Evolutionary conservation across 2,329 filamentous ascomycete species (phyloP), one percentile per base, ranked within the genome.

Genomic region (Alternaria atra): DNA sequence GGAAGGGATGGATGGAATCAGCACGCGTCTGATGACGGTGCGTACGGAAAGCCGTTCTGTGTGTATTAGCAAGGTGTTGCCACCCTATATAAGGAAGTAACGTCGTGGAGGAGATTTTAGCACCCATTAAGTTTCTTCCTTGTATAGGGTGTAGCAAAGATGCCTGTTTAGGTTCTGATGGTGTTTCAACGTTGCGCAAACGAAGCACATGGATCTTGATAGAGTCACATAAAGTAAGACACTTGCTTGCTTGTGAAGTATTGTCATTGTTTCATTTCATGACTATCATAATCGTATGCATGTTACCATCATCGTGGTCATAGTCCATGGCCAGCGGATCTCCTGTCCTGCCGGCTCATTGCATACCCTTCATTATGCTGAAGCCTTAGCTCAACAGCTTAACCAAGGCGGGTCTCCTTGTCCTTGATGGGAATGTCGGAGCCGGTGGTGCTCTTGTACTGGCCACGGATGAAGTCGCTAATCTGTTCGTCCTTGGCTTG

Each of bases 401-500:
- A 66, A 63, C 63, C 71, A 50, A 73, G 59, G 40, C 65, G 67
- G n/a, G 73, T 78, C 46, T 88, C 82, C 83, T 92, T 93, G 78
- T 93, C 91, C 74, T 86, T 82, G 76, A 93, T 80, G 29, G 89
- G 88, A 54, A 94, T 76, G 7, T 94, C 91, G 6, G 80, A 87
- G 60, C 92, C 92, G 0, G 89, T 90, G 0, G 80, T 74, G 47
- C 70, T 80, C 84, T 92, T 93, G 85, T 93, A 94, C 79, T 90
- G 82, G 42, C 78, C 79, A 37, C 91, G 87, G 69, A 94, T 87
- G 77, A 86, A 89, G 76, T 93, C 90, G 29, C 87, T 88, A 69
- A 94, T 91, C 76, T 90, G 83, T 79, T 92, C 90, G 76, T 95
- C 92, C 82, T 94, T 94, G 70, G 90, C 90, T 80, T 96, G 92